Percentiles rank a stretch among this genome's conserved stretches.
Conservation (phyloP, 78 protist species). For the Chrysochromulina tobinii region DNA sequence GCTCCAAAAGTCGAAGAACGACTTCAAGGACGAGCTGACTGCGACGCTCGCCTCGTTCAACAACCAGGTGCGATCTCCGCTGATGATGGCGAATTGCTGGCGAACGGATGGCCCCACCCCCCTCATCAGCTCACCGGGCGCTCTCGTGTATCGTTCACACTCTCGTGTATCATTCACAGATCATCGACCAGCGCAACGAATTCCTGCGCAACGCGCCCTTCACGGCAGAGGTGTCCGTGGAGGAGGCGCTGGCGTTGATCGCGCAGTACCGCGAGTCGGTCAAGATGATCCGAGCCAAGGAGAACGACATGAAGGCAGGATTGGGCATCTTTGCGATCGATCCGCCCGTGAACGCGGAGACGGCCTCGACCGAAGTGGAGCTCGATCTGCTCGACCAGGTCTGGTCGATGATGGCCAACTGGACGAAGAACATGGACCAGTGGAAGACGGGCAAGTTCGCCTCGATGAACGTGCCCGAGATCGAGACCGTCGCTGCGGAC, state of each 20-base stretch:
- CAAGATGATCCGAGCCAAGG: neutral
- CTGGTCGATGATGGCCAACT: constrained; percentile 66
- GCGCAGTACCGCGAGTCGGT: neutral
- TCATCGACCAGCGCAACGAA: neutral
- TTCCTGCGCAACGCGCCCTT: constrained; percentile 3
- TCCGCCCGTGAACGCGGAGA: constrained; percentile 35
- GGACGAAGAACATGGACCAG: constrained; percentile 23
- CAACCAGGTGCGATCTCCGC: neutral
- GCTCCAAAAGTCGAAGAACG: constrained; percentile 34
- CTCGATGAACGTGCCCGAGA: constrained; percentile 10
- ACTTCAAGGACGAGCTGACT: constrained; percentile 55
- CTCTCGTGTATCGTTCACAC: too few relatives aligned
- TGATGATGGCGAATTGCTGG: too few relatives aligned
- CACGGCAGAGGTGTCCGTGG: neutral
- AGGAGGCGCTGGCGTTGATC: neutral
- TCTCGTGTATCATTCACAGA: too few relatives aligned
- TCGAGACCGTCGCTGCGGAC: constrained; percentile 38
- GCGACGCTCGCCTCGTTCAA: constrained; percentile 26
- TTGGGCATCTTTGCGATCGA: constrained; percentile 64
- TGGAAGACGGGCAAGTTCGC: constrained; percentile 57
- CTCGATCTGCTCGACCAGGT: constrained; percentile 50
- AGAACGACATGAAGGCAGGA: constrained; percentile 47
- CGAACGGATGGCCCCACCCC: too few relatives aligned
- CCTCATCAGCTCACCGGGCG: too few relatives aligned
- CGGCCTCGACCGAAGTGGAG: constrained; percentile 31